Conservation (phyloP, 1,139 yeast genomes). For the Blastobotrys illinoisensis region DNA sequence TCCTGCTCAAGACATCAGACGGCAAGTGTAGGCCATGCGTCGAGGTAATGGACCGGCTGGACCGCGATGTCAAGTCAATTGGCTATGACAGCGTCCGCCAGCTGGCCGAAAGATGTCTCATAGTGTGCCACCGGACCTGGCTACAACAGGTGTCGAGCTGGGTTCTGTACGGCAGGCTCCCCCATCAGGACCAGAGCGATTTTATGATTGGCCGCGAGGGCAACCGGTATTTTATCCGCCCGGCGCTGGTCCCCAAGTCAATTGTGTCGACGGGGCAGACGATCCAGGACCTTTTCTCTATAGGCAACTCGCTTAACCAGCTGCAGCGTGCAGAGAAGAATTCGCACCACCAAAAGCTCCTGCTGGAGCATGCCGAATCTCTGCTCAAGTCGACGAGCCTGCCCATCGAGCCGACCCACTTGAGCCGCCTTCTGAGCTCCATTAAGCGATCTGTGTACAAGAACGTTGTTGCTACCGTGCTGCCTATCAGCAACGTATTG, state of each 20-base stretch:
- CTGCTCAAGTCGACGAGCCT: slow-evolving; percentile 11
- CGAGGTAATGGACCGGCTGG: slow-evolving; percentile 16
- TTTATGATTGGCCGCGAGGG: slow-evolving; percentile 16
- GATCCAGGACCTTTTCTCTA: slow-evolving; percentile 18
- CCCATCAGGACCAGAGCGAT: slow-evolving; percentile 13
- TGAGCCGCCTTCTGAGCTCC: slow-evolving; percentile 14
- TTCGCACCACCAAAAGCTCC: slow-evolving; percentile 2
- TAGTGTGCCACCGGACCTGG: slow-evolving; percentile 25
- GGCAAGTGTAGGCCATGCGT: slow-evolving; percentile 12
- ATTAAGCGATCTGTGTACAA: slow-evolving; percentile 18
- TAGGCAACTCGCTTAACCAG: slow-evolving; percentile 19
- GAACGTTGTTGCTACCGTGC: slow-evolving; percentile 17
- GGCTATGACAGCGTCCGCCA: slow-evolving; percentile 22
- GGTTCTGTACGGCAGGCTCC: slow-evolving; percentile 26
- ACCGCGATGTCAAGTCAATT: slow-evolving; percentile 13
- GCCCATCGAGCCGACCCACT: slow-evolving; percentile 17
- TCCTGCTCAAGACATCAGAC: slow-evolving; percentile 6
- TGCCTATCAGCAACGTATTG: slow-evolving; percentile 15
- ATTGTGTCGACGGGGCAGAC: slow-evolving; percentile 11
- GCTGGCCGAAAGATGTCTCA: slow-evolving; percentile 17
- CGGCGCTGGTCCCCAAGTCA: not conserved
- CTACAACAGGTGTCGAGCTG: slow-evolving; percentile 23
- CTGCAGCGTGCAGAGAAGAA: slow-evolving; percentile 7
- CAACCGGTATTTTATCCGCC: not conserved
- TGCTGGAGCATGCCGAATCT: slow-evolving; percentile 9